Conservation (phyloP, 495 filamentous ascomycete genomes). For the Lichenothelia convexa region DNA sequence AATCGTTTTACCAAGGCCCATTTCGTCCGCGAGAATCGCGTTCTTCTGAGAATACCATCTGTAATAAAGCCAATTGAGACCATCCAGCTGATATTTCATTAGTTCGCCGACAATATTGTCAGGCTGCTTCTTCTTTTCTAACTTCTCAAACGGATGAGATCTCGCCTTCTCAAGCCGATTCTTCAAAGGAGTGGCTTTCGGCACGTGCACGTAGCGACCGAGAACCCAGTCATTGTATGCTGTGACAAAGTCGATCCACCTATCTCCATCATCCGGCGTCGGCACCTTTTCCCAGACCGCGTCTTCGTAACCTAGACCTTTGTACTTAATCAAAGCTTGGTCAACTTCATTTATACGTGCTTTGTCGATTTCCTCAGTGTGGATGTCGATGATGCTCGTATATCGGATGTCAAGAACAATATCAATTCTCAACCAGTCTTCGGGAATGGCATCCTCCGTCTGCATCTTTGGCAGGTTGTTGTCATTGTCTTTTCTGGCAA, state of each 20-base stretch:
- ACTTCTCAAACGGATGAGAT: conserved; percentile 42
- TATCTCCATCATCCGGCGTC: conserved; percentile 37
- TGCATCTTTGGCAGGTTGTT: conserved; percentile 46
- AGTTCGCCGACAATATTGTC: conserved; percentile 53
- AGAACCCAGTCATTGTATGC: conserved; percentile 75
- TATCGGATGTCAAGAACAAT: conserved; percentile 71
- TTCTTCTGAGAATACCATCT: conserved; percentile 68
- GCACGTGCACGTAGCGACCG: conserved; percentile 48
- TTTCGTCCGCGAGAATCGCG: conserved; percentile 93
- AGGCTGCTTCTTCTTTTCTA: conserved; percentile 59
- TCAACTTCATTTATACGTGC: conserved; percentile 47
- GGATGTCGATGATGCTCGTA: conserved; percentile 32
- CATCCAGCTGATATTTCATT: conserved; percentile 88
- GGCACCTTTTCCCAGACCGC: conserved; percentile 78
- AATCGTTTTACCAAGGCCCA: conserved; percentile 97
- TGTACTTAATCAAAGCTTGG: conserved; percentile 69
- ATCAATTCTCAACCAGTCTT: conserved; percentile 69
- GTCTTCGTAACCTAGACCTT: conserved; percentile 89
- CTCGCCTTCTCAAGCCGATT: conserved; percentile 44
- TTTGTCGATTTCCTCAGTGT: conserved; percentile 40
- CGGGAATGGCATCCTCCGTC: conserved; percentile 61
- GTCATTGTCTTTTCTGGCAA: conserved; percentile 50
- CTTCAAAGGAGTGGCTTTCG: conserved; percentile 32
- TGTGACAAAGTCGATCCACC: conserved; percentile 62
- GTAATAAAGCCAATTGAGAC: conserved; percentile 93